Conservation (phyloP, 2,329 filamentous ascomycete species). For the Aureobasidium sp. region DNA sequence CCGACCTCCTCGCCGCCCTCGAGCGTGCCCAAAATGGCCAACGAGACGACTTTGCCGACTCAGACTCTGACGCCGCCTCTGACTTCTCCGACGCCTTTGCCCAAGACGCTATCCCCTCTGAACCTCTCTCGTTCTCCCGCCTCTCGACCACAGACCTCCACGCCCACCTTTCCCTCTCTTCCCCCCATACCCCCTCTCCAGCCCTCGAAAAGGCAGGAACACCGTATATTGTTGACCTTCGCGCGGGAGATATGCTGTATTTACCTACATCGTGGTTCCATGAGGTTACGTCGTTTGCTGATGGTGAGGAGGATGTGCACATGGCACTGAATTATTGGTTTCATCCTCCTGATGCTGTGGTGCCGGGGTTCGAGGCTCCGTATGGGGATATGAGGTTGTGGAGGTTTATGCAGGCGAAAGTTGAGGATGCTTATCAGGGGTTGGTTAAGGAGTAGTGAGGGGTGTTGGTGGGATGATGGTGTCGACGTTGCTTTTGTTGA, state of each 20-base stretch:
- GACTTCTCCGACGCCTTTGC: background rate
- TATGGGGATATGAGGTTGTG: background rate
- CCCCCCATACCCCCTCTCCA: background rate
- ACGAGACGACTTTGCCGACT: background rate
- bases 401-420: slow-evolving; percentile 8
- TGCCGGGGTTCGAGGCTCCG: background rate
- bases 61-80: background rate
- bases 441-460: background rate
- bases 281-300: slow-evolving; percentile 2
- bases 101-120: background rate
- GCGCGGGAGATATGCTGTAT: slow-evolving; percentile 11
- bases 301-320: background rate
- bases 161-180: background rate
- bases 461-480: background rate
- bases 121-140: slow-evolving; percentile 13
- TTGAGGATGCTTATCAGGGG: background rate
- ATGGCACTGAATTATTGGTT: slow-evolving; percentile 15
- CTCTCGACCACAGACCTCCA: slow-evolving; percentile 2
- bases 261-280: slow-evolving; percentile 12
- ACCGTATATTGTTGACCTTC: slow-evolving; percentile 8
- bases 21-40: slow-evolving; percentile 6
- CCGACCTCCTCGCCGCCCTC: slow-evolving; percentile 7
- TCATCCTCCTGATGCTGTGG: slow-evolving; percentile 6
- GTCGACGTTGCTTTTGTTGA: too few relatives aligned
- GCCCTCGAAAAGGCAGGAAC: background rate